phyloP scores from a whole-genome alignment of 257 asterid genomes.

The Lycium barbarum region DNA sequence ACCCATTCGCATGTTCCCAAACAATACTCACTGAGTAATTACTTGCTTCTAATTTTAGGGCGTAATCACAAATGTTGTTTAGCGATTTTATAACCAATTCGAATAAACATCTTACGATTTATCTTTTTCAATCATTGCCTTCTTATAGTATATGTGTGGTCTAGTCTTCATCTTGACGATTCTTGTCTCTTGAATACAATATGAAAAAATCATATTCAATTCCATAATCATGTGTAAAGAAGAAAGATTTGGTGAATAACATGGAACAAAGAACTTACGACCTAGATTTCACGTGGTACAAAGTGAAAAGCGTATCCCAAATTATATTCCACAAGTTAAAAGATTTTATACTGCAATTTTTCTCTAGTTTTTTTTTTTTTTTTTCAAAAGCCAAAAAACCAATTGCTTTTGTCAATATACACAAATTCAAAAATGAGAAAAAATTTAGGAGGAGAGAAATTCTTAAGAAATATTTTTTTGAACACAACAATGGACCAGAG shows the following conservation, averaged over 20 bases:
- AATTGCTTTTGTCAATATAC: not conserved
- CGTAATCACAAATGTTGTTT: not conserved
- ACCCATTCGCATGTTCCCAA: not conserved
- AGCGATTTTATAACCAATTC: not conserved
- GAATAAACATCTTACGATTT: not conserved
- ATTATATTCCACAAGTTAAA: not conserved
- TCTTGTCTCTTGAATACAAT: not conserved
- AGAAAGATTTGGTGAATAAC: not conserved
- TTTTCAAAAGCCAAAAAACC: not conserved
- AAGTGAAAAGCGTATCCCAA: not conserved
- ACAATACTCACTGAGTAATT: not conserved
- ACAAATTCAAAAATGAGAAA: conserved; percentile 4
- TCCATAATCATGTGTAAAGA: not conserved
- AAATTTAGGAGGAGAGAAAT: not conserved
- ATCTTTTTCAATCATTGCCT: not conserved
- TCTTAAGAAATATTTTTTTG: not conserved
- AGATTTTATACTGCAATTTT: not conserved
- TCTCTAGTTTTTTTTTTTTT: not conserved
- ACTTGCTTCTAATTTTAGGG: not conserved
- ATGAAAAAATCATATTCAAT: not conserved
- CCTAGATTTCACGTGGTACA: not conserved
- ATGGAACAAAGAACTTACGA: not conserved
- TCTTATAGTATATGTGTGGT: not conserved
- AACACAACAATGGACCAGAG: not conserved
- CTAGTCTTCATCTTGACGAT: not conserved